Base-by-base conservation (phyloP, 805 yeast genomes). In the Saccharomycopsis vini region DNA sequence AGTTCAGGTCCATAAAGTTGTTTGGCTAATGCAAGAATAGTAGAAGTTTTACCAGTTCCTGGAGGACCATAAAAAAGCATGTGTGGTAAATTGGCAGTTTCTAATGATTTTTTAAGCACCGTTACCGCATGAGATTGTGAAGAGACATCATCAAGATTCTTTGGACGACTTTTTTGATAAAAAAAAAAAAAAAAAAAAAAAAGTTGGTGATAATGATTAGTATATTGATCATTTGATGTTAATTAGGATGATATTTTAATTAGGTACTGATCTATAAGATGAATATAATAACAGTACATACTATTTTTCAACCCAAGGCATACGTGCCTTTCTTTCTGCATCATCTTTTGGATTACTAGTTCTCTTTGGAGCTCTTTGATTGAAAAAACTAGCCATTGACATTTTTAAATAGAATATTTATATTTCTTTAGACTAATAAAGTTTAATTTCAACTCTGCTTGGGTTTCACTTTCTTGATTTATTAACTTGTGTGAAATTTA, bases 31-130 rank as follows among this genome's bases (percentile, higher is more conserved):
- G 95, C 95, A 44, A 87, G 64, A 24, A 86, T 81, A 0, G 95
- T 87, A 2, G 95, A 85, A 0, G 95, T 86, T 56, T 86, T 86
- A 50, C 95, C 95, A 0, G 95, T 86, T 16, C 95, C 95, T 39
- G 95, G 95, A 1, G 95, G 95, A 0, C 95, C 95, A 58, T 86
- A 87, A 64, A 86, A 86, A 31, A 86, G 63, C 92, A 86, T 81
- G 60, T 86, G 95, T 3, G 97, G 97, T 44, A 86, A 64, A 59
- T 90, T 92, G 23, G 89, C 82, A 10, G 90, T 75, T 45, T 76
- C 70, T 16, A 92, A 61, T 1, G 95, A 83, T 56, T 79, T 78
- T 59, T 83, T 81, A 49, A 92, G 67, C 24, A 92, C 90, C 18
- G 73, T 75, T 9, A 90, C 85, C 0, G 97, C 88, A 53, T 86